phyloP scores from a whole-genome alignment of 2,329 filamentous ascomycete species.

The Stachybotrys elegans region DNA sequence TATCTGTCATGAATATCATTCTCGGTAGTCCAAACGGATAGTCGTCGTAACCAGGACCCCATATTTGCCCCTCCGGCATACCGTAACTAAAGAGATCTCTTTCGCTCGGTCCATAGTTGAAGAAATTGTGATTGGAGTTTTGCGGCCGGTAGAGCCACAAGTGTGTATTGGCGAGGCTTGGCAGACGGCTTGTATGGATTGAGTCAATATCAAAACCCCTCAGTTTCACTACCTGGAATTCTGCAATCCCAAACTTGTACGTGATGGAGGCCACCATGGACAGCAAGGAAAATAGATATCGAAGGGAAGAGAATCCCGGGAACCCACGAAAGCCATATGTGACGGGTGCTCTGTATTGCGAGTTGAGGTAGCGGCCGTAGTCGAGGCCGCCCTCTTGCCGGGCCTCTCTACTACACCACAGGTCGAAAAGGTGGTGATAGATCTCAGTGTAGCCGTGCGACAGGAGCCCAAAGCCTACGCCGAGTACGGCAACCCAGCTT shows the following conservation, averaged over 20 bases:
- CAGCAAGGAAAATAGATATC: not conserved
- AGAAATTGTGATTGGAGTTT: not conserved
- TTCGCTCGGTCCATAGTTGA: not conserved
- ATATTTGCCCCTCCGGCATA: not conserved
- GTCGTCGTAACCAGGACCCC: not conserved
- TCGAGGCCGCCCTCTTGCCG: slow-evolving; percentile 3
- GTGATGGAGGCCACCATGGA: slow-evolving; percentile 6
- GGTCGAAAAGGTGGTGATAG: slow-evolving; percentile 10
- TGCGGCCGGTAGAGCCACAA: not conserved
- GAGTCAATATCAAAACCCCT: not conserved
- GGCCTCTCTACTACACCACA: slow-evolving; percentile 7
- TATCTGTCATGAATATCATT: not conserved
- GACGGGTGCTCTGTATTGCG: slow-evolving; percentile 3
- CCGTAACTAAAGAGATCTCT: not conserved
- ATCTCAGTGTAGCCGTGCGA: slow-evolving; percentile 7
- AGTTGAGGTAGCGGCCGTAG: slow-evolving; percentile 8
- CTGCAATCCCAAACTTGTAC: slow-evolving; percentile 8
- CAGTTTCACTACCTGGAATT: not conserved
- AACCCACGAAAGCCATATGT: slow-evolving; percentile 5
- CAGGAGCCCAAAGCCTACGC: slow-evolving; percentile 7
- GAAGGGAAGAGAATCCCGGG: not conserved
- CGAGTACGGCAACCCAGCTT: slow-evolving; percentile 8
- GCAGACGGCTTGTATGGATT: not conserved
- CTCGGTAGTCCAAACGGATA: not conserved
- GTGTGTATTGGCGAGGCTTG: not conserved